Conservation (phyloP, 2,329 filamentous ascomycete species). For the Balansia obtecta region DNA sequence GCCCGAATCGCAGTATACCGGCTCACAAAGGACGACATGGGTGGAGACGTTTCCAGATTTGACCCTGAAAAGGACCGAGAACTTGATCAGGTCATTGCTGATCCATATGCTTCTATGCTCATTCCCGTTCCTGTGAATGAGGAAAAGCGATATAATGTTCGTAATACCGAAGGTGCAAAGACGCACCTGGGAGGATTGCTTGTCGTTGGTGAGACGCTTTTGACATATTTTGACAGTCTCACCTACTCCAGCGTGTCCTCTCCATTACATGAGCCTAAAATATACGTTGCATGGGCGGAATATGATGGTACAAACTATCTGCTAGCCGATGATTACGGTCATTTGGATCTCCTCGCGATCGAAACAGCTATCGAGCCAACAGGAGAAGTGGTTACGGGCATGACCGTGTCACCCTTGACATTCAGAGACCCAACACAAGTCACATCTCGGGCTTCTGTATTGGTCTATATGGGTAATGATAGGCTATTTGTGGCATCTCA, state of each 20-base stretch:
- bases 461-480: constrained; percentile 66
- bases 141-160: constrained; percentile 47
- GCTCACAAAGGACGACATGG: constrained; percentile 45
- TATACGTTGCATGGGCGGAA: constrained; percentile 86
- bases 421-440: constrained; percentile 15
- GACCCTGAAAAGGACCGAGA: constrained; percentile 43
- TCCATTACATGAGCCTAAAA: constrained; percentile 57
- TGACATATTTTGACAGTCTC: constrained; percentile 76
- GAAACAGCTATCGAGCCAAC: constrained; percentile 52
- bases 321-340: constrained; percentile 85
- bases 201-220: constrained; percentile 65
- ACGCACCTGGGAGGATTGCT: constrained; percentile 58
- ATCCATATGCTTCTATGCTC: constrained; percentile 45
- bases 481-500: constrained; percentile 83
- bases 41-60: constrained; percentile 40
- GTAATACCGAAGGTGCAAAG: constrained; percentile 38
- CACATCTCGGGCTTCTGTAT: constrained; percentile 62
- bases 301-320: constrained; percentile 73
- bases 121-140: constrained; percentile 49
- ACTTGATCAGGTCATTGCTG: constrained; percentile 38
- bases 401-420: constrained; percentile 46
- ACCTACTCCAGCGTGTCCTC: constrained; percentile 54
- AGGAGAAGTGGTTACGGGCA: constrained; percentile 54
- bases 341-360: constrained; percentile 73
- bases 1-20: constrained; percentile 46